These are phyloP conservation scores for Penicillium concentricum DNA, from an alignment of 2,329 filamentous ascomycete genomes.

Conservation along the genomic window DNA sequence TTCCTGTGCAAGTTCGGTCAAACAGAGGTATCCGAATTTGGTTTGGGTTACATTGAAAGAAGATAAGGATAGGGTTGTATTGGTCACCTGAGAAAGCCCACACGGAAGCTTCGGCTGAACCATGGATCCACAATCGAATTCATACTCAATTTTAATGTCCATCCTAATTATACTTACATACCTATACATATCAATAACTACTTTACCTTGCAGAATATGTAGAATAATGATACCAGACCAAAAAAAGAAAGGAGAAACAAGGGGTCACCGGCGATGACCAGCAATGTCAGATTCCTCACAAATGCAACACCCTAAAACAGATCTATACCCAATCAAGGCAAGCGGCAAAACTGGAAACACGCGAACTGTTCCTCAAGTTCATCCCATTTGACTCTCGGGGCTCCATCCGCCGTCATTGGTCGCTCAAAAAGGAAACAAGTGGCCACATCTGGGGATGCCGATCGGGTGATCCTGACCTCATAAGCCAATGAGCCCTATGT, in stretches of 20 bases:
- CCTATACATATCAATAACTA: background rate
- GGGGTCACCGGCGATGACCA: background rate
- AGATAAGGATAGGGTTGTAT: background rate
- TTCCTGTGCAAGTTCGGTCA: no score
- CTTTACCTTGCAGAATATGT: background rate
- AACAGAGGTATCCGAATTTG: no score
- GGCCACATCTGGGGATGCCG: conserved; percentile 10
- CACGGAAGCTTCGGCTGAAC: conserved; percentile 1
- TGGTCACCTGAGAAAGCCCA: background rate
- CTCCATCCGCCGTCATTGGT: conserved; percentile 1
- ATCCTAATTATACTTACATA: background rate
- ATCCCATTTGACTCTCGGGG: background rate
- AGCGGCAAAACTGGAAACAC: conserved; percentile 4
- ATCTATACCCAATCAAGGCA: background rate
- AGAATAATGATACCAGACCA: background rate
- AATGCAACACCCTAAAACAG: background rate
- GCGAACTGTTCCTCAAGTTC: conserved; percentile 1
- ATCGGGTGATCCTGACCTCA: conserved; percentile 1
- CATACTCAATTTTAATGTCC: background rate
- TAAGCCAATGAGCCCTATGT: background rate
- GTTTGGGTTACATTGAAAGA: no score
- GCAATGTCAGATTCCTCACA: conserved; percentile 7
- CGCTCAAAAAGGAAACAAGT: background rate
- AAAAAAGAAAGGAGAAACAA: conserved; percentile 2
- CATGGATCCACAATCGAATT: background rate